Conservation (phyloP, 495 filamentous ascomycete species). For the Talaromyces wortmannii region DNA sequence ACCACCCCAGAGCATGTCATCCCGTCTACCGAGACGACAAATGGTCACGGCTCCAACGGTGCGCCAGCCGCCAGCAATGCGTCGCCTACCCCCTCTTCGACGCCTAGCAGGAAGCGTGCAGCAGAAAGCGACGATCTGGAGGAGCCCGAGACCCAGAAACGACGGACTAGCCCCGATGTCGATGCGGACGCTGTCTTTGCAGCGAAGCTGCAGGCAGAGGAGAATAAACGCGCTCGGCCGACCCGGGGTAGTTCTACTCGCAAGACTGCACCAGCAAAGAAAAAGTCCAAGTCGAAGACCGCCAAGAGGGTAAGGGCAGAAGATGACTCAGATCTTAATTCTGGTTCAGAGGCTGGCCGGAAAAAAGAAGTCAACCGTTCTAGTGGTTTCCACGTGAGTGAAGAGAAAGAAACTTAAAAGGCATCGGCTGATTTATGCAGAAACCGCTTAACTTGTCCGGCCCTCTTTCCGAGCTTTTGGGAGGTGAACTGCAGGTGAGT, state of each 20-base stretch:
- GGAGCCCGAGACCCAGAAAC: constrained; percentile 48
- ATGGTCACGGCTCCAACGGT: constrained; percentile 28
- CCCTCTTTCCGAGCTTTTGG: constrained; percentile 56
- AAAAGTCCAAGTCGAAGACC: constrained; percentile 65
- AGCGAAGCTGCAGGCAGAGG: constrained; percentile 83
- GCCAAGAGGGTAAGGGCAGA: constrained; percentile 67
- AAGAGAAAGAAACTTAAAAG: not conserved
- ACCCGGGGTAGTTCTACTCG: constrained; percentile 60
- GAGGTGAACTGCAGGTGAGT: constrained; percentile 54
- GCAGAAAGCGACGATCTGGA: constrained; percentile 42
- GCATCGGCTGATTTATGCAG: constrained; percentile 19
- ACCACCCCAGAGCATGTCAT: constrained; percentile 4
- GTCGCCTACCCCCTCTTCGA: constrained; percentile 44
- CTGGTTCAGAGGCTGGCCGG: constrained; percentile 51
- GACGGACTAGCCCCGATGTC: constrained; percentile 41
- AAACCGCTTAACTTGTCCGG: constrained; percentile 62
- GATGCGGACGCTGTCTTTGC: constrained; percentile 84
- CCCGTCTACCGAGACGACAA: constrained; percentile 20
- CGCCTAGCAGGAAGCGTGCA: constrained; percentile 47
- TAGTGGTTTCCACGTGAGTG: constrained; percentile 62
- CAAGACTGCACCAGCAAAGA: constrained; percentile 51
- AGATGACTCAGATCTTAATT: constrained; percentile 71
- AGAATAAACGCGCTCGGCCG: constrained; percentile 67
- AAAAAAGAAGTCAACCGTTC: constrained; percentile 58
- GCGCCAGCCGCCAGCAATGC: constrained; percentile 31